Base-by-base conservation (phyloP, 202 grass and related monocot species). In the Cymbopogon flexuosus region DNA sequence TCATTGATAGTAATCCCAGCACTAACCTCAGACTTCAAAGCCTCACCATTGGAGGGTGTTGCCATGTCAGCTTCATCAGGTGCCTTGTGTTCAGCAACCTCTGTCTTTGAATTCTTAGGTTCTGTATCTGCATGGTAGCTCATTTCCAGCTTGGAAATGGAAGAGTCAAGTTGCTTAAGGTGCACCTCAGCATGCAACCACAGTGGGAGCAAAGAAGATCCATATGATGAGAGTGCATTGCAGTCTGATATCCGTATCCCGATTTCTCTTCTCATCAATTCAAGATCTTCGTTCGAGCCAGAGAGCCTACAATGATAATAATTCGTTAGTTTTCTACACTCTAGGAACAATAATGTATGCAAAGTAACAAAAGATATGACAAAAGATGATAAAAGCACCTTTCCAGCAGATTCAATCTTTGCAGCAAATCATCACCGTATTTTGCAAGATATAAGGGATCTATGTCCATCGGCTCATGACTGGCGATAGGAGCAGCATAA, bases 101-200 rank as follows among this genome's bases (percentile, higher is more conserved):
- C 56, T 80, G 45, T 81, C 15, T 68, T 77, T 1, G 14, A 62
- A 61, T 35, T 52, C 64, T 11, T 76, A 87, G 81, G 73, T 70
- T 87, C 70, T 19, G 83, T 59, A 29, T 70, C 49, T 41, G 46
- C 47, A 79, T 36, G 65, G 72, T 90, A 88, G 76, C 69, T 89
- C 73, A 71, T 72, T 88, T 99, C 92, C 75, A 84, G 62, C 49
- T 78, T 83, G 52, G 54, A 78, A 88, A 99, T 87, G 15, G 89
- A 87, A 77, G 76, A 85, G 23, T 99, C 93, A 56, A 99, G 87
- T 51, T 84, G 84, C 70, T 93, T 96, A 64, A 99, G 83, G 51
- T 91, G 89, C 49, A 90, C 86, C 46, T 96, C 88, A 83, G 83
- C 90, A 68, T 99, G 93, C 65, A 92, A 86, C 96, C 96, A 99